A percentile compares a stretch with the other conserved stretches of the same genome.
Conservation (phyloP, 768 basidiomycete genomes). For the Pisolithus microcarpus region DNA sequence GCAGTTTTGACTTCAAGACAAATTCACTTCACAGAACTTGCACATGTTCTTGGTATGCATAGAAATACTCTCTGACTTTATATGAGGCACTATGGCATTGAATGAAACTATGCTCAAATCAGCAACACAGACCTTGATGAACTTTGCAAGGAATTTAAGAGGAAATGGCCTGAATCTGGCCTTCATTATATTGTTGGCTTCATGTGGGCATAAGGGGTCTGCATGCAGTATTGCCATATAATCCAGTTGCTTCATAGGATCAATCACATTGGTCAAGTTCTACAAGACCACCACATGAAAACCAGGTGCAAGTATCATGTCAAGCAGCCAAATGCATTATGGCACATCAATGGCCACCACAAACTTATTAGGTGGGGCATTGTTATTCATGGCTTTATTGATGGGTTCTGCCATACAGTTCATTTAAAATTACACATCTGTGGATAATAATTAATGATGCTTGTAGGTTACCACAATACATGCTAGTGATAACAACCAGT, state of each 20-base stretch:
- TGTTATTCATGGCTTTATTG: constrained; percentile 30
- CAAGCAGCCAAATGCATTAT: constrained; percentile 10
- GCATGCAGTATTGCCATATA: constrained; percentile 19
- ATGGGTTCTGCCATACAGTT: constrained; percentile 20
- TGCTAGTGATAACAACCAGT: constrained; percentile 33
- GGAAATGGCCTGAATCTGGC: constrained; percentile 20
- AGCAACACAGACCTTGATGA: constrained; percentile 7
- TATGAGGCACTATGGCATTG: constrained; percentile 3
- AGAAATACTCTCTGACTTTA: constrained; percentile 2
- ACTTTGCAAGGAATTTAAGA: constrained; percentile 7
- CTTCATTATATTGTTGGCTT: constrained; percentile 24
- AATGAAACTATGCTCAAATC: constrained; percentile 1
- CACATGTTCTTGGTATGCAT: neutral
- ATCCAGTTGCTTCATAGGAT: constrained; percentile 22
- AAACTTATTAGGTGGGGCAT: constrained; percentile 28
- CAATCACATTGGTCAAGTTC: constrained; percentile 23
- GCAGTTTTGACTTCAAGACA: constrained; percentile 2
- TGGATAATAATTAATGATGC: too few relatives aligned
- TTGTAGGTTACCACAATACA: constrained; percentile 22
- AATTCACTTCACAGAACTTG: constrained; percentile 11
- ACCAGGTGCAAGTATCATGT: constrained; percentile 24
- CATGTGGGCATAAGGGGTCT: constrained; percentile 17
- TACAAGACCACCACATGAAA: constrained; percentile 14
- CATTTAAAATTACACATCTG: too few relatives aligned
- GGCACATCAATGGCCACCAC: neutral